Conservation (phyloP, 441 rosid species). For the Populus hybrid region DNA sequence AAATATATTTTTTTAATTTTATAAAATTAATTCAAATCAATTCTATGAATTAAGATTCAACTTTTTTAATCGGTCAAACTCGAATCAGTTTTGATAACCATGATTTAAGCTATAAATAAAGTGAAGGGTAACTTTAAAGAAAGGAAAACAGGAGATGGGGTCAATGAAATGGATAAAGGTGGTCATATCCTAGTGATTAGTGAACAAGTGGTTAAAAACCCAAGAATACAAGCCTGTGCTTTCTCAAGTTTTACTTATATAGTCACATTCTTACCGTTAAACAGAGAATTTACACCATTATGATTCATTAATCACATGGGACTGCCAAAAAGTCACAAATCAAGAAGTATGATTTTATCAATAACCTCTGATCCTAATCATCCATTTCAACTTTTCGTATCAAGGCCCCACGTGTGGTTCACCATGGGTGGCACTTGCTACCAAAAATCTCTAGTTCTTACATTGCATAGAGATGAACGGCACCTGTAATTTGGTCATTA, state of each 20-base stretch:
- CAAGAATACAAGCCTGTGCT: not conserved
- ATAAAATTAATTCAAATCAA: too few relatives aligned
- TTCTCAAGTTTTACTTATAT: too few relatives aligned
- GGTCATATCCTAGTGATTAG: not conserved
- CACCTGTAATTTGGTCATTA: not conserved
- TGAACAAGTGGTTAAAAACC: not conserved
- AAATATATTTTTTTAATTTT: too few relatives aligned
- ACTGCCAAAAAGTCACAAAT: not conserved
- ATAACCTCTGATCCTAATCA: not conserved
- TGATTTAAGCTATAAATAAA: not conserved
- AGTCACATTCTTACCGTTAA: not conserved
- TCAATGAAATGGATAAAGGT: not conserved
- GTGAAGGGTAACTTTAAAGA: not conserved
- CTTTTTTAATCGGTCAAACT: too few relatives aligned
- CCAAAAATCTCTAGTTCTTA: not conserved
- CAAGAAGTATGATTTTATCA: not conserved
- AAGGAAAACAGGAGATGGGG: not conserved
- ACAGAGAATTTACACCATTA: not conserved
- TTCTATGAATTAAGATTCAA: too few relatives aligned
- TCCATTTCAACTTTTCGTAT: not conserved
- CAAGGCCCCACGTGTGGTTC: not conserved
- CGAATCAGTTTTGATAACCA: too few relatives aligned
- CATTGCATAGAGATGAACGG: not conserved
- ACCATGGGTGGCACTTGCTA: not conserved
- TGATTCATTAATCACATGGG: not conserved